A percentile compares a stretch with the other conserved stretches of the same genome.
phyloP scores from a whole-genome alignment of 495 filamentous ascomycete species.

The Evernia prunastri region DNA sequence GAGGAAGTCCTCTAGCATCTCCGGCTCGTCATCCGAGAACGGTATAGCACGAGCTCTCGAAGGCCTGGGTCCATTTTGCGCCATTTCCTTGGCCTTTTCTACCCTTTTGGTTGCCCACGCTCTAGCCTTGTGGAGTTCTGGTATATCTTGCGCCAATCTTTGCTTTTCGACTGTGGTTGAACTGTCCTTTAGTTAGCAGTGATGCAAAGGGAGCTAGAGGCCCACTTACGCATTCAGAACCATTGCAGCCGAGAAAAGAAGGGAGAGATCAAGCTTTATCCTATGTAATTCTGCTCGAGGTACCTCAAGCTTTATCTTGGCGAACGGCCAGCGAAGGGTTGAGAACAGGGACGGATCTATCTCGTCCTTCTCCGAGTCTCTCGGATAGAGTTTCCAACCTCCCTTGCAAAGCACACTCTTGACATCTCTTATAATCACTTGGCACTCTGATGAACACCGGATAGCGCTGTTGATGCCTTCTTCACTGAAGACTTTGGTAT shows the following conservation, averaged over 20 bases:
- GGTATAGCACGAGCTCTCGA: not conserved
- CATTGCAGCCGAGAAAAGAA: slow-evolving; percentile 18
- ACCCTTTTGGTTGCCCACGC: slow-evolving; percentile 3
- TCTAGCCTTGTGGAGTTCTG: slow-evolving; percentile 7
- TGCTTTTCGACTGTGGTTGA: slow-evolving; percentile 2
- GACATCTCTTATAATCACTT: slow-evolving; percentile 13
- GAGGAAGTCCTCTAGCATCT: slow-evolving; percentile 12
- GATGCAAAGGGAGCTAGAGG: not conserved
- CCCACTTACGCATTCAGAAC: slow-evolving; percentile 13
- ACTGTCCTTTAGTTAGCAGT: not conserved
- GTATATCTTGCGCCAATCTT: slow-evolving; percentile 3
- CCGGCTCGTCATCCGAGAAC: slow-evolving; percentile 8
- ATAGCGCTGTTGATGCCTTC: slow-evolving; percentile 16
- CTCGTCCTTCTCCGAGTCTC: slow-evolving; percentile 5
- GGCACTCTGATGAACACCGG: slow-evolving; percentile 17
- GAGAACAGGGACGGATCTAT: slow-evolving; percentile 14
- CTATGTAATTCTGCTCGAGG: slow-evolving; percentile 16
- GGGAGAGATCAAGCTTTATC: slow-evolving; percentile 17
- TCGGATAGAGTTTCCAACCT: not conserved
- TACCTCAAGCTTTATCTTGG: slow-evolving; percentile 15
- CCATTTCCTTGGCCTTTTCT: slow-evolving; percentile 9
- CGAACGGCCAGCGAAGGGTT: slow-evolving; percentile 14
- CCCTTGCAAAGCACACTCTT: slow-evolving; percentile 13
- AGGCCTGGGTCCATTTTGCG: not conserved
- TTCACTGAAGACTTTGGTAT: slow-evolving; percentile 12